Evolutionary conservation across 2,329 filamentous ascomycete species (phyloP).

Genomic region (Ophiostoma australiae): DNA sequence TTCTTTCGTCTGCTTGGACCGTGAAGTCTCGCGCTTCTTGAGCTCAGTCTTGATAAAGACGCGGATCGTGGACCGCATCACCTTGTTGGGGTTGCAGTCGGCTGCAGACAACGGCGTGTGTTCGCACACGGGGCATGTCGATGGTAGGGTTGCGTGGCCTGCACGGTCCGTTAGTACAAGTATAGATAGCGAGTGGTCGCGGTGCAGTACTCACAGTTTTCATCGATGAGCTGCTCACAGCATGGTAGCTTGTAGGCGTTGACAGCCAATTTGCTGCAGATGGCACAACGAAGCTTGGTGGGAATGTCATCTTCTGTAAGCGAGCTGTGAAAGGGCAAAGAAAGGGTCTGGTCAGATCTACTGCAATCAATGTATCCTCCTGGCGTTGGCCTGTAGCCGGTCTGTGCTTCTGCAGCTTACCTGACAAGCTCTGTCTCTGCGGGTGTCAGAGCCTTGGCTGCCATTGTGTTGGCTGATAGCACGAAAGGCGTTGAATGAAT

Average conservation of each 20-base stretch:
- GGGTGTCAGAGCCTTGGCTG: constrained; percentile 38
- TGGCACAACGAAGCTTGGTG: constrained; percentile 91
- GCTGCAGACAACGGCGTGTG: constrained; percentile 82
- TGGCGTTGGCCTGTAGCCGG: not conserved
- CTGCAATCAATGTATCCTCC: not conserved
- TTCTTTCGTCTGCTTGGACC: constrained; percentile 46
- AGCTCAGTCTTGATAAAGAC: constrained; percentile 87
- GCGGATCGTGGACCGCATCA: constrained; percentile 84
- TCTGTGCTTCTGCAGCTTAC: constrained; percentile 35
- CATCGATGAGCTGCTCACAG: constrained; percentile 93
- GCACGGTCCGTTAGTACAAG: not conserved
- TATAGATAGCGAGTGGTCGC: not conserved
- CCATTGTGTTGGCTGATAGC: constrained; percentile 23
- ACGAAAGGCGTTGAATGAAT: not conserved
- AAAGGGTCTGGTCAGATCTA: constrained; percentile 11
- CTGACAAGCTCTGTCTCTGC: constrained; percentile 56
- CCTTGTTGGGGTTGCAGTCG: constrained; percentile 84
- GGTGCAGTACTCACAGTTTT: constrained; percentile 61
- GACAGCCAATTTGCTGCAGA: constrained; percentile 83
- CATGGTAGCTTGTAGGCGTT: constrained; percentile 90
- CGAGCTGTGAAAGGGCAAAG: constrained; percentile 48
- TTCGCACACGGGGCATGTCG: constrained; percentile 86
- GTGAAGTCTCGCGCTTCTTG: constrained; percentile 72
- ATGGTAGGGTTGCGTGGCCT: constrained; percentile 63
- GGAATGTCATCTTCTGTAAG: constrained; percentile 80